These are phyloP conservation scores for Hypoxylon fuscum DNA, from an alignment of 495 filamentous ascomycete species.

Conservation along the genomic window DNA sequence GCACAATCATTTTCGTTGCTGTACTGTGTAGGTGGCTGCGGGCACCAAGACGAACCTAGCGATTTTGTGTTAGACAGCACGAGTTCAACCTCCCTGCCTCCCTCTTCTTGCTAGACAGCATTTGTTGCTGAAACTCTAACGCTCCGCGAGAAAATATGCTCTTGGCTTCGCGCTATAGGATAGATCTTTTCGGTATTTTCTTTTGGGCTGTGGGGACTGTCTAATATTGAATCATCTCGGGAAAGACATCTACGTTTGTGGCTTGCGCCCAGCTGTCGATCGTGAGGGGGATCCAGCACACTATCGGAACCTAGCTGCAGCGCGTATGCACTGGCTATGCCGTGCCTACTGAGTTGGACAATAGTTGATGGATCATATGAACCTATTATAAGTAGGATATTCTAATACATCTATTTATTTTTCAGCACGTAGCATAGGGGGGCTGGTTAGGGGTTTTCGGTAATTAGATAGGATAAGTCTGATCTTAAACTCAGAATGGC, in stretches of 20 bases:
- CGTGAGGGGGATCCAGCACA: conserved; percentile 22
- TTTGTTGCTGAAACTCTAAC: too few relatives aligned
- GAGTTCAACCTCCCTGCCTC: not conserved
- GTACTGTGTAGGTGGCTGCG: not conserved
- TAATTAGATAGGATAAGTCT: too few relatives aligned
- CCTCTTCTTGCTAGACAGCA: not conserved
- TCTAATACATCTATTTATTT: conserved; percentile 2
- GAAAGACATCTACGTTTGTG: conserved; percentile 20
- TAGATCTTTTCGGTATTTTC: conserved; percentile 2
- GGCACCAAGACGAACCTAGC: not conserved
- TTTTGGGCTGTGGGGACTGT: conserved; percentile 12
- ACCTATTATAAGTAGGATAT: conserved; percentile 9
- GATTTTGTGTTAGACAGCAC: not conserved
- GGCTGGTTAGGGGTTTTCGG: too few relatives aligned
- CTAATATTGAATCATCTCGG: conserved; percentile 17
- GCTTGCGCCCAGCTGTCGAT: conserved; percentile 25
- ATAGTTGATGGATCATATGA: not conserved
- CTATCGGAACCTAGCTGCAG: conserved; percentile 23
- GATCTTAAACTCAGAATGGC: too few relatives aligned
- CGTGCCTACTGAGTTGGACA: too few relatives aligned
- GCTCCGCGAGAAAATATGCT: not conserved
- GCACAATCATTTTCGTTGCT: conserved; percentile 1
- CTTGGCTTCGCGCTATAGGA: not conserved
- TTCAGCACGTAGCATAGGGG: too few relatives aligned
- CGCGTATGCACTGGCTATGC: conserved; percentile 3